Percentiles rank a stretch among this genome's conserved stretches.
Conservation (phyloP, 768 basidiomycete species). For the Pleurotus tuoliensis region DNA sequence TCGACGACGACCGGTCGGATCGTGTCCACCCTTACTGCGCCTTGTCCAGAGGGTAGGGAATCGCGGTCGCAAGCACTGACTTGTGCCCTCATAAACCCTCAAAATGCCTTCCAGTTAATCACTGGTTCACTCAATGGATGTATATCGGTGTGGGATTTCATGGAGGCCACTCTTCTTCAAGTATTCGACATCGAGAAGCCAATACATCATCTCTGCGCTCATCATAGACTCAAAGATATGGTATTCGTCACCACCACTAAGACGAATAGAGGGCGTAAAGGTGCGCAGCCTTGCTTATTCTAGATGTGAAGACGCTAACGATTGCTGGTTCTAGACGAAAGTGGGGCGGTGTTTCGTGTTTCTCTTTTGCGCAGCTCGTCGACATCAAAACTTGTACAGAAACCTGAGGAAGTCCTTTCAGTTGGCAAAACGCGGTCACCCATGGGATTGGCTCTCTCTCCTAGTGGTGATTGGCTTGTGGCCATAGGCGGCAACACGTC, state of each 20-base stretch:
- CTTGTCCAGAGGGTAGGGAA: conserved; percentile 29
- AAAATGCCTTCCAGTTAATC: conserved; percentile 86
- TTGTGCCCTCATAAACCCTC: conserved; percentile 71
- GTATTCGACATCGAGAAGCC: conserved; percentile 69
- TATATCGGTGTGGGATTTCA: conserved; percentile 89
- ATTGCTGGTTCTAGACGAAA: conserved; percentile 37
- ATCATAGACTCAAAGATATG: conserved; percentile 61
- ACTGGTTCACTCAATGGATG: conserved; percentile 82
- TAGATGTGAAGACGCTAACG: neutral
- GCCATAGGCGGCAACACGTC: conserved; percentile 71
- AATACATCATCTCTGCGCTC: conserved; percentile 68
- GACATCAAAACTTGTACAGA: conserved; percentile 37
- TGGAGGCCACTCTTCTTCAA: conserved; percentile 76
- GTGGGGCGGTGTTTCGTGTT: conserved; percentile 58
- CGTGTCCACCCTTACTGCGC: conserved; percentile 75
- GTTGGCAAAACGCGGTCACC: conserved; percentile 69
- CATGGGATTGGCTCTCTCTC: conserved; percentile 65
- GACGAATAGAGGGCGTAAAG: conserved; percentile 32
- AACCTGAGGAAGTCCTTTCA: conserved; percentile 45
- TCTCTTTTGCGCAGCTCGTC: conserved; percentile 49
- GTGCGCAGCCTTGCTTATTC: conserved; percentile 21
- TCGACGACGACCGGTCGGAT: conserved; percentile 75
- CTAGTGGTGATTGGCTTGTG: conserved; percentile 75
- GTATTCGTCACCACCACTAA: conserved; percentile 69
- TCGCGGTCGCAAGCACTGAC: conserved; percentile 57